Conservation (phyloP, 306 rosid genomes). For the Cicer bijugum region DNA sequence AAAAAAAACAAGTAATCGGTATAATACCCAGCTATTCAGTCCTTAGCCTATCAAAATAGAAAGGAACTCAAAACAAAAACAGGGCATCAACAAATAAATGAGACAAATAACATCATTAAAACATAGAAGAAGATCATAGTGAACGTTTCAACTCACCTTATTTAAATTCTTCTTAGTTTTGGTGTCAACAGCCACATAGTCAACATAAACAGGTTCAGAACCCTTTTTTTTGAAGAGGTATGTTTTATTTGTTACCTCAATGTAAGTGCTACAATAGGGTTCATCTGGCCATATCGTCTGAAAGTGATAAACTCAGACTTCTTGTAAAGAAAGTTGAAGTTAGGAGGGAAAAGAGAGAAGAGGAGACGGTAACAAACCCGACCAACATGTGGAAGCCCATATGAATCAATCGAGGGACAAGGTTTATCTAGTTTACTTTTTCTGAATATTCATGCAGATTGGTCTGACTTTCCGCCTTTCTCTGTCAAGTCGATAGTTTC, state of each 20-base stretch:
- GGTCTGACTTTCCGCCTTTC: slow-evolving; percentile 49
- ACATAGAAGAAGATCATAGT: not conserved
- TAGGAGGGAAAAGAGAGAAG: not conserved
- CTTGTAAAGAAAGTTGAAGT: slow-evolving; percentile 6
- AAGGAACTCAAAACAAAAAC: not conserved
- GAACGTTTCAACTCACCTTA: slow-evolving; percentile 57
- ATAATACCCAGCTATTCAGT: not conserved
- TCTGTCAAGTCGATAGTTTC: slow-evolving; percentile 81
- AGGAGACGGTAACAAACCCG: slow-evolving; percentile 64
- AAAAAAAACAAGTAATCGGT: not conserved
- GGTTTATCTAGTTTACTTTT: slow-evolving; percentile 61
- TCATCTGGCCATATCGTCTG: slow-evolving; percentile 80
- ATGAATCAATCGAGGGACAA: slow-evolving; percentile 64
- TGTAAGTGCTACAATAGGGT: slow-evolving; percentile 70
- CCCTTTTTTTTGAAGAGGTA: slow-evolving; percentile 59
- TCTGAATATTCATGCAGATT: slow-evolving; percentile 54
- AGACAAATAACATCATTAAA: slow-evolving; percentile 26
- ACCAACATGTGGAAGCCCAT: slow-evolving; percentile 98
- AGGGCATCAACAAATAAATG: not conserved
- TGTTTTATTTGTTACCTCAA: slow-evolving; percentile 51
- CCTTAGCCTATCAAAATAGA: not conserved
- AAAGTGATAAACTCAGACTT: slow-evolving; percentile 39
- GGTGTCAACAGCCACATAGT: slow-evolving; percentile 78
- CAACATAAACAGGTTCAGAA: slow-evolving; percentile 83
- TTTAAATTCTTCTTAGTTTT: slow-evolving; percentile 64